Conservation (phyloP, 2,329 filamentous ascomycete genomes). For the Ciborinia camelliae region DNA sequence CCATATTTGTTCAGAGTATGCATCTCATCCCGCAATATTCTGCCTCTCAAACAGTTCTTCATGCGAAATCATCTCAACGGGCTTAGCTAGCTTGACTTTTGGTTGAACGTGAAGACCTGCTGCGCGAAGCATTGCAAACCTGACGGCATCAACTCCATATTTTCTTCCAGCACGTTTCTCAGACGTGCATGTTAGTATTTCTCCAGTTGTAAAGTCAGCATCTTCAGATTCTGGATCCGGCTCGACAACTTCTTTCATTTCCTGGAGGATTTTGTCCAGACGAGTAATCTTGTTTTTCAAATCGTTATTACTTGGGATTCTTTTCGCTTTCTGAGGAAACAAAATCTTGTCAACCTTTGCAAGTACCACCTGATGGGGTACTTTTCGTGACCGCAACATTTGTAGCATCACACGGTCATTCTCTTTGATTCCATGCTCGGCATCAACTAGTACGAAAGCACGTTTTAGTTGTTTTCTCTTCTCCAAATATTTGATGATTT, state of each 20-base stretch:
- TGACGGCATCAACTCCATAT: constrained; percentile 58
- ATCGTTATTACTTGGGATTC: constrained; percentile 35
- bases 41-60: constrained; percentile 30
- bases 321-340: constrained; percentile 30
- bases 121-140: constrained; percentile 62
- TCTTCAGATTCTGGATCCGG: constrained; percentile 38
- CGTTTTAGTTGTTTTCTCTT: constrained; percentile 55
- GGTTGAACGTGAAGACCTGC: constrained; percentile 50
- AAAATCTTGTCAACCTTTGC: constrained; percentile 62
- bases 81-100: constrained; percentile 40
- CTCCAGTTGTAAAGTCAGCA: constrained; percentile 48
- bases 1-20: not conserved
- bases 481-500: constrained; percentile 66
- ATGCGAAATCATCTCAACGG: constrained; percentile 34
- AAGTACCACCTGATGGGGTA: constrained; percentile 64
- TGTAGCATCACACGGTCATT: constrained; percentile 56
- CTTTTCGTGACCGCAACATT: constrained; percentile 52
- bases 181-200: constrained; percentile 58
- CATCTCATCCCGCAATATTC: constrained; percentile 22
- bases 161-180: constrained; percentile 47
- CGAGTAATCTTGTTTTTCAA: constrained; percentile 37
- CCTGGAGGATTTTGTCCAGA: constrained; percentile 42
- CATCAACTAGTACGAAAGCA: constrained; percentile 63
- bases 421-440: constrained; percentile 60
- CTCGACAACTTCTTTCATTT: constrained; percentile 43